These are phyloP conservation scores for Xylariaceae sp. DNA, from an alignment of 2,329 filamentous ascomycete genomes.

Conservation along the genomic window DNA sequence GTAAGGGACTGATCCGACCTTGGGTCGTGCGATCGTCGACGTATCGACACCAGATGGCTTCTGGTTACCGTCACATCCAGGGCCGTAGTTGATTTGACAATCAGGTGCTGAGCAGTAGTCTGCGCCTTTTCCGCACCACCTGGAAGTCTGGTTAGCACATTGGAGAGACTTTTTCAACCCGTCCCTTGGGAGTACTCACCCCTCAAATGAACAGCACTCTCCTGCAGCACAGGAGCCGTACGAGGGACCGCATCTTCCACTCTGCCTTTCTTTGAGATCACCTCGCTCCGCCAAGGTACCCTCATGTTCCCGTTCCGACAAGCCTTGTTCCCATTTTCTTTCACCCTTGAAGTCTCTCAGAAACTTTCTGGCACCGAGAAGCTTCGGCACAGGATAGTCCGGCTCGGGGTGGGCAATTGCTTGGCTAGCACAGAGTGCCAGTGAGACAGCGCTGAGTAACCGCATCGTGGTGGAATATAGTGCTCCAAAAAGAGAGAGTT, in stretches of 20 bases:
- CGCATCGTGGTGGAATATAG: slow-evolving; percentile 19
- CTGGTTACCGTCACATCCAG: slow-evolving; percentile 44
- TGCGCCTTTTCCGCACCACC: slow-evolving; percentile 27
- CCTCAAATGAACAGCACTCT: slow-evolving; percentile 32
- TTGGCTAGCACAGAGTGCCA: slow-evolving; percentile 27
- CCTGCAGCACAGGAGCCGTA: slow-evolving; percentile 27
- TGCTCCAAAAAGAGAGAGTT: slow-evolving; percentile 8
- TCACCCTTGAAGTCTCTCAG: slow-evolving; percentile 24
- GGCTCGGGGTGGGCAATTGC: slow-evolving; percentile 25
- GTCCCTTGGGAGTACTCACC: slow-evolving; percentile 21
- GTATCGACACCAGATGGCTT: slow-evolving; percentile 43
- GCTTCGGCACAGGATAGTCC: slow-evolving; percentile 23
- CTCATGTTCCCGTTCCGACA: slow-evolving; percentile 6
- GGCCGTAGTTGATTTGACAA: slow-evolving; percentile 39
- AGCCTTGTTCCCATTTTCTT: slow-evolving; percentile 23
- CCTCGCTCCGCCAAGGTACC: slow-evolving; percentile 13
- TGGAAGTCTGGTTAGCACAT: slow-evolving; percentile 19
- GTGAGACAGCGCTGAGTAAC: slow-evolving; percentile 21
- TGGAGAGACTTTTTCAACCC: background rate
- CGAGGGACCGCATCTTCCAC: slow-evolving; percentile 24
- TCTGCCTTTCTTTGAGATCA: slow-evolving; percentile 24
- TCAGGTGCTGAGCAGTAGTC: slow-evolving; percentile 31
- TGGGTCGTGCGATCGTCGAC: slow-evolving; percentile 40
- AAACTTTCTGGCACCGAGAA: slow-evolving; percentile 29
- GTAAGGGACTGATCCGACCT: slow-evolving; percentile 43